Conservation (phyloP, 768 basidiomycete genomes). For the Boletus tomentosulus region DNA sequence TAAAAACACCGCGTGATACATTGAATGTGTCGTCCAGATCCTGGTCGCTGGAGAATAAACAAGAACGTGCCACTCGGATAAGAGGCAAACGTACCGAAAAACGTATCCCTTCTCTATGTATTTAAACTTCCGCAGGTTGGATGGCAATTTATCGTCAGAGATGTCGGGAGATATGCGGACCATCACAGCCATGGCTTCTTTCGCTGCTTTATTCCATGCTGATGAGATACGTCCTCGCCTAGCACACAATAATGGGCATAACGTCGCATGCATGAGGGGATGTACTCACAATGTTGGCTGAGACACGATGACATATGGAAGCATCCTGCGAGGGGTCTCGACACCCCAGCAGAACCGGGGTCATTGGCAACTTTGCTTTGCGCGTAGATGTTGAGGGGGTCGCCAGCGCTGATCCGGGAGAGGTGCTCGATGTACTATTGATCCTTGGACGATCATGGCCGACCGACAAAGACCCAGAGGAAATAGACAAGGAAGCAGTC, state of each 20-base stretch:
- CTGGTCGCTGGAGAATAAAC: conserved; percentile 13
- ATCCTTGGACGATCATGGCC: conserved; percentile 6
- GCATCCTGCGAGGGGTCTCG: neutral
- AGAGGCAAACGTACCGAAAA: conserved; percentile 36
- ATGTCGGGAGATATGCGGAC: conserved; percentile 34
- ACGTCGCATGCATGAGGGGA: neutral
- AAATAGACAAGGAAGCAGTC: conserved; percentile 6
- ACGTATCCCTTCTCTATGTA: conserved; percentile 54
- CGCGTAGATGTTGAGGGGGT: conserved; percentile 4
- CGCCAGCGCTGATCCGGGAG: conserved; percentile 4
- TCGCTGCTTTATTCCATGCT: conserved; percentile 31
- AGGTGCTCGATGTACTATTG: conserved; percentile 4
- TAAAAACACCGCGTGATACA: conserved; percentile 33
- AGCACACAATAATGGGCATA: conserved; percentile 2
- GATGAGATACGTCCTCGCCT: conserved; percentile 27
- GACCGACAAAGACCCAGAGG: conserved; percentile 9
- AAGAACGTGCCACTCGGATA: conserved; percentile 5
- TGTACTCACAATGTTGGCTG: conserved; percentile 22
- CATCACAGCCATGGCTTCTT: conserved; percentile 25
- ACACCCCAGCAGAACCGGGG: conserved; percentile 9
- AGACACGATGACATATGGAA: conserved; percentile 16
- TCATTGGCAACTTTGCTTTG: neutral
- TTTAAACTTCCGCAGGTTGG: conserved; percentile 38
- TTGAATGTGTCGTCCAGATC: conserved; percentile 18
- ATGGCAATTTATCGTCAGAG: conserved; percentile 39